Conservation (phyloP, 352 stramenopile genomes). For the Plasmopara muralis region DNA sequence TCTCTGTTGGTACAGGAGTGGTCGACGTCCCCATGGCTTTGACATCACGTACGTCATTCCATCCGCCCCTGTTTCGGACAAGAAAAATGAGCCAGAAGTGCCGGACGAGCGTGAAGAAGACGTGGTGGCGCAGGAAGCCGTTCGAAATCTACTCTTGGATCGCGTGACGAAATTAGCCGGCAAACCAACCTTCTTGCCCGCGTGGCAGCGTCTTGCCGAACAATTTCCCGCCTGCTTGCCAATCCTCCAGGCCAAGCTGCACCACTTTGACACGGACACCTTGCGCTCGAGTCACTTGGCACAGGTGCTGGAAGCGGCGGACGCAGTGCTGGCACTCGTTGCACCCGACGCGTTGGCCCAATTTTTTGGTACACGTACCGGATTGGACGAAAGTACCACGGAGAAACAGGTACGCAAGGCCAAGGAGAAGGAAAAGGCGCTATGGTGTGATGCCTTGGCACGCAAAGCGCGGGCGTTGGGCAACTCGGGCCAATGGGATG, state of each 20-base stretch:
- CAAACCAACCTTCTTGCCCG: conserved; percentile 53
- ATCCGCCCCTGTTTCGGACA: conserved; percentile 38
- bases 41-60: conserved; percentile 72
- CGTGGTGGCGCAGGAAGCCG: conserved; percentile 56
- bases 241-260: conserved; percentile 56
- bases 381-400: conserved; percentile 36
- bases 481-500: conserved; percentile 44
- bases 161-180: conserved; percentile 61
- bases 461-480: conserved; percentile 70
- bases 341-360: conserved; percentile 57
- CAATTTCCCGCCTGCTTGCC: conserved; percentile 59
- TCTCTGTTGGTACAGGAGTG: conserved; percentile 22
- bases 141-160: conserved; percentile 64
- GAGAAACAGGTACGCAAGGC: conserved; percentile 74
- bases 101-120: conserved; percentile 66
- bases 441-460: conserved; percentile 57
- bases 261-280: conserved; percentile 65
- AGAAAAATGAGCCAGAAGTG: conserved; percentile 59
- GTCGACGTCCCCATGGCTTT: conserved; percentile 60
- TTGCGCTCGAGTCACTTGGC: conserved; percentile 35
- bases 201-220: conserved; percentile 40
- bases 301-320: conserved; percentile 47
- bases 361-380: conserved; percentile 65
- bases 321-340: conserved; percentile 53
- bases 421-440: conserved; percentile 62